A percentile compares a stretch with the other conserved stretches of the same genome.
Evolutionary conservation across 1,139 yeast species (phyloP).

Genomic region (Pichia sp.): DNA sequence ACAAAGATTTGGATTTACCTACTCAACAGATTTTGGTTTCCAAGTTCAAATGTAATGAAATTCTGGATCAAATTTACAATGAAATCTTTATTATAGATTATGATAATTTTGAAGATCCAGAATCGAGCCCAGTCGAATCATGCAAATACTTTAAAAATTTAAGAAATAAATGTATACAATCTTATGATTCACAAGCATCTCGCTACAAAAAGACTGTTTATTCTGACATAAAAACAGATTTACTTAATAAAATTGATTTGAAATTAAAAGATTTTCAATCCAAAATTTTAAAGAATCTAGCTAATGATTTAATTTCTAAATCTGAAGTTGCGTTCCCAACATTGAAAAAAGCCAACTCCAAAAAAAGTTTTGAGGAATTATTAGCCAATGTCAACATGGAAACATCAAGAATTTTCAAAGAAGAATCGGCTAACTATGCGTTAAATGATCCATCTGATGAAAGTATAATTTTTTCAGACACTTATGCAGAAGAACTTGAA

Average conservation of each 20-base stretch:
- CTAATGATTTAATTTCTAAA: slow-evolving; percentile 26
- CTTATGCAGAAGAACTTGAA: slow-evolving; percentile 1
- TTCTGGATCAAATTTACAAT: slow-evolving; percentile 46
- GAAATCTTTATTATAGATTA: slow-evolving; percentile 35
- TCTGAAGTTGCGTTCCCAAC: slow-evolving; percentile 11
- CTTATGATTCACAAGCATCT: slow-evolving; percentile 64
- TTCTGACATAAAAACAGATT: slow-evolving; percentile 47
- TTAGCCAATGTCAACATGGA: not conserved
- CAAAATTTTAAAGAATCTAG: slow-evolving; percentile 18
- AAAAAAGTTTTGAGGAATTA: slow-evolving; percentile 1
- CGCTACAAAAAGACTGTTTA: slow-evolving; percentile 65
- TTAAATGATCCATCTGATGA: slow-evolving; percentile 2
- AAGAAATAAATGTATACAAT: slow-evolving; percentile 39
- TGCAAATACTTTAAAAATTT: slow-evolving; percentile 39
- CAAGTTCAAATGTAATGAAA: slow-evolving; percentile 90
- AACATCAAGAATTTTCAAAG: not conserved
- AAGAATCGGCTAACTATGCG: not conserved
- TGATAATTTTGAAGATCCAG: slow-evolving; percentile 24
- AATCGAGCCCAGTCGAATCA: slow-evolving; percentile 23
- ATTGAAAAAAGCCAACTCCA: slow-evolving; percentile 3
- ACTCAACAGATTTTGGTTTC: slow-evolving; percentile 95
- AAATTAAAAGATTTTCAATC: slow-evolving; percentile 32
- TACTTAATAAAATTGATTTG: slow-evolving; percentile 41
- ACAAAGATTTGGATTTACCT: slow-evolving; percentile 91
- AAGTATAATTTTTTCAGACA: not conserved